Evolutionary conservation across 306 rosid species (phyloP).

Genomic region (Acacia melanoxylon): DNA sequence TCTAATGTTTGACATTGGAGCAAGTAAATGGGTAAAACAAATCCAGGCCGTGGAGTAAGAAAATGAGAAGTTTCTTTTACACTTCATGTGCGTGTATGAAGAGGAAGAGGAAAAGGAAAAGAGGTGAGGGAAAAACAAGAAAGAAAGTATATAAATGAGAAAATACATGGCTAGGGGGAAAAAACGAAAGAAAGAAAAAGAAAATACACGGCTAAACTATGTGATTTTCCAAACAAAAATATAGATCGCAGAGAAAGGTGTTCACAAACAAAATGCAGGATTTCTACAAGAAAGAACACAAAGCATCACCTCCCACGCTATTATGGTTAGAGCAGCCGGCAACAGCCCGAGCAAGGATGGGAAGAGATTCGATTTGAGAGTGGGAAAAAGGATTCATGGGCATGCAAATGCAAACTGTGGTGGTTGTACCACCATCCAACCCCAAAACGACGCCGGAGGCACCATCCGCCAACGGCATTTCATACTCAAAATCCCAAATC

Average conservation of each 20-base stretch:
- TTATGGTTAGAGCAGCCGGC: constrained; percentile 96
- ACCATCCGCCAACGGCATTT: constrained; percentile 44
- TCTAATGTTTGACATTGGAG: not conserved
- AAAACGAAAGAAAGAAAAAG: not conserved
- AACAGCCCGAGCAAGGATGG: constrained; percentile 74
- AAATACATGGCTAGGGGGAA: not conserved
- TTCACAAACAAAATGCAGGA: not conserved
- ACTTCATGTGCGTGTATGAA: not conserved
- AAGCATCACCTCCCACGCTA: constrained; percentile 76
- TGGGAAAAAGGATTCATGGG: constrained; percentile 51
- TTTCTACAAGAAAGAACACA: not conserved
- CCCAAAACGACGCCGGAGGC: constrained; percentile 67
- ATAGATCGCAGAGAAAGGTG: constrained; percentile 8
- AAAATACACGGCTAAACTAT: not conserved
- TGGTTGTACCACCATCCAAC: constrained; percentile 85
- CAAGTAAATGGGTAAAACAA: not conserved
- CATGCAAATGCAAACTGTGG: constrained; percentile 89
- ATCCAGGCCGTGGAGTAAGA: not conserved
- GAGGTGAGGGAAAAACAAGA: not conserved
- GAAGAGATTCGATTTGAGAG: constrained; percentile 60
- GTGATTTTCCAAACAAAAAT: no score
- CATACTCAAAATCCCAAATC: constrained; percentile 81
- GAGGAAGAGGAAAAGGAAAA: not conserved
- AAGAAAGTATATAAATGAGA: not conserved
- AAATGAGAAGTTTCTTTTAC: not conserved